Evolutionary conservation across 441 rosid genomes (phyloP), one percentile per base, ranked within the genome.

Genomic region (Adansonia madagascariensis): DNA sequence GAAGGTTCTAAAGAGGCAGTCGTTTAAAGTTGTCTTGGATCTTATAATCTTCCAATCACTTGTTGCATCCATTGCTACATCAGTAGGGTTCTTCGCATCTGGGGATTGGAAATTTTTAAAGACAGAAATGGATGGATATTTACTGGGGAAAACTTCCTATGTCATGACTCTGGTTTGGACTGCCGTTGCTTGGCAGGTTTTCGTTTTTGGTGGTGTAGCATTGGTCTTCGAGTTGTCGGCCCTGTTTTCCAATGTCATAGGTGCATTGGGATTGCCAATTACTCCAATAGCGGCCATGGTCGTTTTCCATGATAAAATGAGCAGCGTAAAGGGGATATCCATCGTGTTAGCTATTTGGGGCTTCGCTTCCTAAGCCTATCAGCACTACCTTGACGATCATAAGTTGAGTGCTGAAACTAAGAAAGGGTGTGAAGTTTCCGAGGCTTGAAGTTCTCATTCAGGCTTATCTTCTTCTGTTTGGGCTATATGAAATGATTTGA

Each of bases 91-190:
- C 10, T 81, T 85, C 24, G 82, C 81, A 0, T 81, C 86, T 0
- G 80, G 87, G 0, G 90, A 88, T n/a, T 85, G 89, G 89, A 69
- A 75, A 60, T 70, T 27, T 22, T 63, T 85, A 18, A 76, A 72
- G 52, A 65, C 22, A n/a, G 91, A 87, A 74, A 84, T 79, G 88
- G 69, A 80, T 6, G 75, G 3, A 11, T 89, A 76, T 61, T 56
- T 68, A 3, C 67, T 53, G 1, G 92, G 92, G 74, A 81, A 79
- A 56, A 73, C 75, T 35, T 84, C 86, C 0, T 89, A 89, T 43
- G n/a, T 85, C 14, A 82, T 87, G 89, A 84, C 71, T 39, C 49
- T 87, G 76, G 73, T 80, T 39, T 84, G 89, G 86, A 89, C 88
- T 18, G 85, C 90, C 12, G 3, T 89, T 56, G 47, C 56, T 20